Base-by-base conservation (phyloP, 2,329 filamentous ascomycete genomes). In the Canariomyces notabilis region DNA sequence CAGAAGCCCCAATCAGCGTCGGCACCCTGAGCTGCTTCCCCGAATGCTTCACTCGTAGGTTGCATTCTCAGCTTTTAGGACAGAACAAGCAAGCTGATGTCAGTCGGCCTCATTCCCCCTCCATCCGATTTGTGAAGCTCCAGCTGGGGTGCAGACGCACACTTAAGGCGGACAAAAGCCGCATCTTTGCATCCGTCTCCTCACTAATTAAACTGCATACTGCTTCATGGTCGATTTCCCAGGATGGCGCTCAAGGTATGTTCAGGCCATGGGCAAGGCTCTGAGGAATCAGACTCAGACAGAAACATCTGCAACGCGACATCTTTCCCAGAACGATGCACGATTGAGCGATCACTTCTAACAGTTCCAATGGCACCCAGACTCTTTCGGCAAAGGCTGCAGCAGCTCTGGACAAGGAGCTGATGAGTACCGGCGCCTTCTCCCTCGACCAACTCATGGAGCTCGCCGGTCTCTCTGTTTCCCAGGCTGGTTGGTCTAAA, bases 391-490 rank as follows among this genome's bases (percentile, higher is more conserved):
- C 91, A 34, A 89, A 93, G 68, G 87, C 89, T 54, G 93, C 93
- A 0, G 85, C 87, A 0, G 86, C 88, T 38, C 78, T 98, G 15
- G 93, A 98, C 64, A 83, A 87, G 66, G 91, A 98, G 64, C 82
- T 98, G 52, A 97, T 98, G 90, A 87, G 81, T 62, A 79, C 80
- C 9, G 80, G 83, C 1, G 89, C 87, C 7, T 98, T 95, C 69
- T 95, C 89, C 9, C 79, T 98, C 45, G 93, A 97, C 63, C 93
- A 98, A 67, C 74, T 98, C 39, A 97, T 98, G 93, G 93, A 97
- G 64, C 72, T 98, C 6, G 93, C 93, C 35, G 93, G 93, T 0
- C 76, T 98, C 0, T 90, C 89, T 1, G 89, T 97, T 20, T 91
- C 91, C 11, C 89, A 97, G 73, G 89, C 86, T 41, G 82, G 89